Conservation (phyloP, 108 stramenopile species). For the Fragilariopsis cylindrus region DNA sequence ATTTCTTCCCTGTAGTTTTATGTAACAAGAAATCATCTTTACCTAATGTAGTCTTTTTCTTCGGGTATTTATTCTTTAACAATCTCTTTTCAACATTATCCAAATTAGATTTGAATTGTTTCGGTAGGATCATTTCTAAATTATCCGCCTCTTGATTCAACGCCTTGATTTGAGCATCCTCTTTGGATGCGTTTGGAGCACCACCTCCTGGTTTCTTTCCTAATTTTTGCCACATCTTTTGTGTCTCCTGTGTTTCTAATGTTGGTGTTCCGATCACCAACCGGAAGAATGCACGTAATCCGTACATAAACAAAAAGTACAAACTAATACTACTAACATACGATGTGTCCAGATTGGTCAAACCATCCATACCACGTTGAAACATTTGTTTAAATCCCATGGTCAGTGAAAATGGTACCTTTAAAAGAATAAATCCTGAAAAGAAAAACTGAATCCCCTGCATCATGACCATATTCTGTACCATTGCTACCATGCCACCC, state of each 20-base stretch:
- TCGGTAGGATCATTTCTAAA: conserved; percentile 74
- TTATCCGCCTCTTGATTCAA: conserved; percentile 81
- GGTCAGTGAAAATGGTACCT: conserved; percentile 95
- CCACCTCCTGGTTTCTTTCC: conserved; percentile 44
- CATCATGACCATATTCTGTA: conserved; percentile 99
- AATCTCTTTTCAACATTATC: conserved; percentile 78
- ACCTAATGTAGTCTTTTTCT: conserved; percentile 35
- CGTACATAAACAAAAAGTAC: conserved; percentile 99
- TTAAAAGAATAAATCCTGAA: conserved; percentile 91
- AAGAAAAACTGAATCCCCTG: conserved; percentile 96
- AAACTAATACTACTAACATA: conserved; percentile 92
- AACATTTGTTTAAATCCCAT: conserved; percentile 97
- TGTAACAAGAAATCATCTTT: conserved; percentile 28
- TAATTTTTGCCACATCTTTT: conserved; percentile 48
- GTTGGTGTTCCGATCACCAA: conserved; percentile 89
- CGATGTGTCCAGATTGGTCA: conserved; percentile 88
- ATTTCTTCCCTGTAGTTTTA: conserved; percentile 16
- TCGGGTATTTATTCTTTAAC: conserved; percentile 70
- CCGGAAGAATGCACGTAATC: conserved; percentile 88
- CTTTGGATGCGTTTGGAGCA: conserved; percentile 32
- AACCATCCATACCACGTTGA: conserved; percentile 88
- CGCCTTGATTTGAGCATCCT: conserved; percentile 42
- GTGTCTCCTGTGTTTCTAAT: conserved; percentile 60
- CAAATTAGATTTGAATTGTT: conserved; percentile 56
- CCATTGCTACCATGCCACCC: conserved; percentile 95